These are phyloP conservation scores for Acacia confusa DNA, from an alignment of 306 rosid species.

Conservation along the genomic window DNA sequence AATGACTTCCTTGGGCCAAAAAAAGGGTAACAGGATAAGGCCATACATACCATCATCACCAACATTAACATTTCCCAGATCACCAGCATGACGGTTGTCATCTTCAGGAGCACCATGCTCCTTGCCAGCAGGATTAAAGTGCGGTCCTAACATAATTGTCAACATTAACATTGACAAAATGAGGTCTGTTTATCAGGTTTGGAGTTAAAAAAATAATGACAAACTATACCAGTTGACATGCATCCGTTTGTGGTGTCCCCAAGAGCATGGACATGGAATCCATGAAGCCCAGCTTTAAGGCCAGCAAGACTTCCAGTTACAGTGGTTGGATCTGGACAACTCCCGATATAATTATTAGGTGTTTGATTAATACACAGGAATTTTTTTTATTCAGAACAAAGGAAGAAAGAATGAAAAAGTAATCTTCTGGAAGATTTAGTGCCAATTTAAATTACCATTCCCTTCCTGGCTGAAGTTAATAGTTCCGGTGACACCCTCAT, in stretches of 20 bases:
- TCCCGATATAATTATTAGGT: background rate
- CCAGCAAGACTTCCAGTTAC: conserved; percentile 78
- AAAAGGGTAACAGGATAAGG: conserved; percentile 2
- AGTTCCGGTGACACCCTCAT: conserved; percentile 68
- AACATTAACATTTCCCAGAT: conserved; percentile 82
- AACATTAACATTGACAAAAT: background rate
- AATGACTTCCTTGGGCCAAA: background rate
- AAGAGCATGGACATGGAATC: conserved; percentile 93
- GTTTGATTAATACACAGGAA: background rate
- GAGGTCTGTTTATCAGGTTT: background rate
- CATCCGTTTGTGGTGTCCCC: conserved; percentile 99
- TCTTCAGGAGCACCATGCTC: conserved; percentile 94
- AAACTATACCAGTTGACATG: conserved; percentile 80
- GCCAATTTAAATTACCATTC: conserved; percentile 47
- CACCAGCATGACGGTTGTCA: conserved; percentile 87
- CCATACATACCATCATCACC: conserved; percentile 81
- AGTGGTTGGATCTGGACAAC: conserved; percentile 67
- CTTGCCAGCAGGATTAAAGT: conserved; percentile 74
- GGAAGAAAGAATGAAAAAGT: background rate
- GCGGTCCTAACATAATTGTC: conserved; percentile 58
- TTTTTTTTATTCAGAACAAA: background rate
- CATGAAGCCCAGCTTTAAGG: conserved; percentile 90
- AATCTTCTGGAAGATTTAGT: background rate
- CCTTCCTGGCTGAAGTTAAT: conserved; percentile 75
- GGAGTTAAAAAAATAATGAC: background rate